Percentiles rank a stretch among this genome's conserved stretches.
These are phyloP conservation scores for Alternaria metachromatica DNA, from an alignment of 2,329 filamentous ascomycete species.

Conservation along the genomic window DNA sequence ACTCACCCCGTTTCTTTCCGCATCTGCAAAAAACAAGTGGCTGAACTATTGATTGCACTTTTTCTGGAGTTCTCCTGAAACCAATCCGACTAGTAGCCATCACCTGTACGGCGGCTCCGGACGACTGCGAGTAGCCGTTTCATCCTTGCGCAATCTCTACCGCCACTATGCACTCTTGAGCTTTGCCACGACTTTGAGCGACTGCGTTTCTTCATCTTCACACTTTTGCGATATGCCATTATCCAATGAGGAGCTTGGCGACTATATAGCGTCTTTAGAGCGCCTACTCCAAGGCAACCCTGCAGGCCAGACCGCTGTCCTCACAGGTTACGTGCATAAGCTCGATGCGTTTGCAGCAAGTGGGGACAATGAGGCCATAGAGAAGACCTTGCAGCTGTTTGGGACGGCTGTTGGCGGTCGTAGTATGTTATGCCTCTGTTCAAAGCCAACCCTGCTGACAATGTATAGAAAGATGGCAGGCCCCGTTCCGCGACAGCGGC, in stretches of 20 bases:
- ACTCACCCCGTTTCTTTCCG: conserved; percentile 10
- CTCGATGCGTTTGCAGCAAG: conserved; percentile 19
- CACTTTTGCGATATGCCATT: conserved; percentile 21
- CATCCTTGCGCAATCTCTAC: conserved; percentile 1
- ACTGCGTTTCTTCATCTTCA: conserved; percentile 10
- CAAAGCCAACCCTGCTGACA: conserved; percentile 29
- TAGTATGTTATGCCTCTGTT: conserved; percentile 23
- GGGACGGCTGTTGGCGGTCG: conserved; percentile 44
- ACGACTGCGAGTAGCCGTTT: conserved; percentile 2
- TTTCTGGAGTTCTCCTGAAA: conserved; percentile 1
- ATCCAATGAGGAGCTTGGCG: conserved; percentile 22
- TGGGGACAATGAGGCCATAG: conserved; percentile 14
- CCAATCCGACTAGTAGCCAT: neutral
- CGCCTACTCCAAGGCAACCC: conserved; percentile 21
- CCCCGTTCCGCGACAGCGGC: conserved; percentile 32
- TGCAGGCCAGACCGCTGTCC: conserved; percentile 20
- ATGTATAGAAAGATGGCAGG: conserved; percentile 39
- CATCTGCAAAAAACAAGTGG: conserved; percentile 10
- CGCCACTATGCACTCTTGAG: conserved; percentile 19
- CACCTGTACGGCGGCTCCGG: neutral
- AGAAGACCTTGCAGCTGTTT: conserved; percentile 33
- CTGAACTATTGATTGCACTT: conserved; percentile 14
- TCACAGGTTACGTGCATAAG: conserved; percentile 21
- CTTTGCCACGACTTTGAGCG: conserved; percentile 6
- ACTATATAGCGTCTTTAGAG: conserved; percentile 26